Evolutionary conservation across 2,329 filamentous ascomycete genomes (phyloP).

Genomic region (Pyricularia sp.): DNA sequence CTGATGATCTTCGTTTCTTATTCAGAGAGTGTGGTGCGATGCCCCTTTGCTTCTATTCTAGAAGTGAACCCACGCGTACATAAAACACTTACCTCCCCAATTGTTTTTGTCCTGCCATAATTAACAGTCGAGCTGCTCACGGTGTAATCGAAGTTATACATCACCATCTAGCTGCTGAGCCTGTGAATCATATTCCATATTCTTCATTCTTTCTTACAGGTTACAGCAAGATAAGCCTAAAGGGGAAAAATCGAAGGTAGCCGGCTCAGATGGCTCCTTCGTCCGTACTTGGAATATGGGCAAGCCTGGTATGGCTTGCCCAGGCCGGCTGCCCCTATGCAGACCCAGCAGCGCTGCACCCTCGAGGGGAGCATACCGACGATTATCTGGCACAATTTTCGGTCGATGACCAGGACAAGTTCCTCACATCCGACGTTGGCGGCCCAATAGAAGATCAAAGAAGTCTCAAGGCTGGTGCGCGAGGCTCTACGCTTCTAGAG

Average conservation of each 20-base stretch:
- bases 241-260: not conserved
- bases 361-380: conserved; percentile 12
- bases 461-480: conserved; percentile 55
- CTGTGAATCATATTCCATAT: too few species aligned
- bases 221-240: too few species aligned
- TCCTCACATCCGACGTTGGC: conserved; percentile 57
- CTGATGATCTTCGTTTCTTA: not conserved
- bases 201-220: too few species aligned
- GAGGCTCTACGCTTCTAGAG: conserved; percentile 60
- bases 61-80: not conserved
- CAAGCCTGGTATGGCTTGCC: not conserved
- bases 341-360: conserved; percentile 17
- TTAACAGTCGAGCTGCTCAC: too few species aligned
- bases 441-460: conserved; percentile 58
- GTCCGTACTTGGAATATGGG: not conserved
- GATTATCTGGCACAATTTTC: conserved; percentile 24
- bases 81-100: not conserved
- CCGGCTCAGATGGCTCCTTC: not conserved
- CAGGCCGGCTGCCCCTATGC: conserved; percentile 22
- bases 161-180: too few species aligned
- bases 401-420: conserved; percentile 44
- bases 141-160: too few species aligned
- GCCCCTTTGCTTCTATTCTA: not conserved
- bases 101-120: not conserved
- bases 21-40: not conserved